phyloP scores from a whole-genome alignment of 1,139 yeast species.

The Geotrichum europaeum region DNA sequence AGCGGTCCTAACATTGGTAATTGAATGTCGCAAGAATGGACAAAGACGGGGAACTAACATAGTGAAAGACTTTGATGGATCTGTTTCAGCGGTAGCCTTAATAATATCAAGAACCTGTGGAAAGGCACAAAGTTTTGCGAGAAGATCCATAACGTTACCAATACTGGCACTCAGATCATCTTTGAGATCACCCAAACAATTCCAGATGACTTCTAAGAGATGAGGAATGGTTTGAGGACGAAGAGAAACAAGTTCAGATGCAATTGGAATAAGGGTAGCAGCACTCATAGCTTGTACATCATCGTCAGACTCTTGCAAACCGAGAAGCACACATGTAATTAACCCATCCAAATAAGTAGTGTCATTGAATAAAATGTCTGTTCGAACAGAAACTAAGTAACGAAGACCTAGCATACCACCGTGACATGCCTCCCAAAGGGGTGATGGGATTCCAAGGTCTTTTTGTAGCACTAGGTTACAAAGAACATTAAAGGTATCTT shows the following conservation, averaged over 20 bases:
- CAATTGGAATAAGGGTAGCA: slow-evolving; percentile 84
- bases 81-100: slow-evolving; percentile 46
- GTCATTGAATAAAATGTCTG: slow-evolving; percentile 60
- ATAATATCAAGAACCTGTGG: slow-evolving; percentile 66
- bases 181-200: slow-evolving; percentile 70
- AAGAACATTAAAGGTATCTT: slow-evolving; percentile 59
- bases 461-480: slow-evolving; percentile 65
- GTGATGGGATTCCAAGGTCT: slow-evolving; percentile 40
- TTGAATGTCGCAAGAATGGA: slow-evolving; percentile 91
- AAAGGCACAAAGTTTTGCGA: slow-evolving; percentile 82
- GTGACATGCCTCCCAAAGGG: slow-evolving; percentile 95
- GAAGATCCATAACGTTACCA: slow-evolving; percentile 91
- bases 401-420: slow-evolving; percentile 95
- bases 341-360: slow-evolving; percentile 56
- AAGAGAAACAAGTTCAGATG: slow-evolving; percentile 69
- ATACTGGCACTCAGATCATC: slow-evolving; percentile 94
- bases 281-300: slow-evolving; percentile 98
- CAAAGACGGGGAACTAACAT: slow-evolving; percentile 82
- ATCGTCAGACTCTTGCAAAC: slow-evolving; percentile 78
- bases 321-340: slow-evolving; percentile 80
- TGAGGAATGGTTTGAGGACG: slow-evolving; percentile 56
- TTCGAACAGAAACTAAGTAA: slow-evolving; percentile 85
- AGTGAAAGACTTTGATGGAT: slow-evolving; percentile 53
- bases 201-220: slow-evolving; percentile 79
- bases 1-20: slow-evolving; percentile 83